phyloP scores from a whole-genome alignment of 176 grass and related monocot genomes.

The Eragrostis curvula region DNA sequence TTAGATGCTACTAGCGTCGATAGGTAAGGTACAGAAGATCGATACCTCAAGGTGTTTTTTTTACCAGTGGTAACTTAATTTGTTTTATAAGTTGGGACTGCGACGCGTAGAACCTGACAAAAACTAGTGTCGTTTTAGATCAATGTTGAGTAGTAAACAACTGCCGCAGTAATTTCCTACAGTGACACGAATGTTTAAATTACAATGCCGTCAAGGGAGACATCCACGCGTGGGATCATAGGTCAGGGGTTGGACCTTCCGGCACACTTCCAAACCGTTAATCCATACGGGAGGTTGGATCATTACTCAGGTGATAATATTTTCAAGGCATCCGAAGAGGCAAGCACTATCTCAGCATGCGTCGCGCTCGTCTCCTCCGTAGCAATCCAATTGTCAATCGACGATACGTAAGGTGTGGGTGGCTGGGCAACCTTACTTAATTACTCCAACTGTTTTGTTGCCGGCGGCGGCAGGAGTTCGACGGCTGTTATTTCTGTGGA shows the following conservation, averaged over 20 bases:
- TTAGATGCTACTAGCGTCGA: constrained; percentile 28
- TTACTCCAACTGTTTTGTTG: neutral
- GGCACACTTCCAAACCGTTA: neutral
- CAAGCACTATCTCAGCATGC: neutral
- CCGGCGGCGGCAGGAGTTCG: neutral
- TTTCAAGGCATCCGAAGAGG: neutral
- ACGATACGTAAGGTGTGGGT: too few relatives aligned
- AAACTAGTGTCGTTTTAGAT: constrained; percentile 6
- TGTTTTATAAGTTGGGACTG: neutral
- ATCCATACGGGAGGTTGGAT: neutral
- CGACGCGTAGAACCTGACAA: neutral
- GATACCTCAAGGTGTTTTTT: neutral
- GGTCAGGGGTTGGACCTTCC: constrained; percentile 8
- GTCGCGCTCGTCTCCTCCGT: neutral
- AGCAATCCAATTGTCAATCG: neutral
- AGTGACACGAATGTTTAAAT: neutral
- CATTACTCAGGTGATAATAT: neutral
- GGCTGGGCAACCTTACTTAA: neutral
- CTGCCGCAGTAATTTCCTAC: neutral
- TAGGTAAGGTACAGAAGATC: neutral
- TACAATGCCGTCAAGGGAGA: neutral
- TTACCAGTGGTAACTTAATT: neutral
- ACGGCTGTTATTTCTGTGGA: neutral
- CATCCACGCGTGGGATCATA: neutral
- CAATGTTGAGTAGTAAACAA: neutral